Conservation (phyloP, 2,329 filamentous ascomycete genomes). For the Botryotinia globosa region DNA sequence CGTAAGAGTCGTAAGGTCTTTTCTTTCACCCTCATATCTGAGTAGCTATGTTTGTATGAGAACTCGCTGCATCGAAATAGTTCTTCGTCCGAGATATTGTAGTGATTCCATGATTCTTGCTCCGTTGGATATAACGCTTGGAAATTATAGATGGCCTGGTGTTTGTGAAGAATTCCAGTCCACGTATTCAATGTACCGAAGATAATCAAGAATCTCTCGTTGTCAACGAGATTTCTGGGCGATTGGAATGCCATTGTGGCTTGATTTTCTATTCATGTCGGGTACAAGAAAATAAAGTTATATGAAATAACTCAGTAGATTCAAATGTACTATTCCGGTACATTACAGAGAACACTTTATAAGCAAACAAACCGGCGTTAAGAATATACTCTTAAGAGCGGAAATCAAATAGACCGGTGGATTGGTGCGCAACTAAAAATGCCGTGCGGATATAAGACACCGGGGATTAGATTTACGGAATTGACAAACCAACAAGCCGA, state of each 20-base stretch:
- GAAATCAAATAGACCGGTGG: not conserved
- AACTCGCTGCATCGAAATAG: not conserved
- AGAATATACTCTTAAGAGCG: not conserved
- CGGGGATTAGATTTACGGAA: not conserved
- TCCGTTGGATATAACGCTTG: not conserved
- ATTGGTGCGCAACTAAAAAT: not conserved
- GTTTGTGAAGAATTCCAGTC: too few relatives aligned
- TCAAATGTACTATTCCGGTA: not conserved
- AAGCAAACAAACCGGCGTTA: not conserved
- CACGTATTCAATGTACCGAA: too few relatives aligned
- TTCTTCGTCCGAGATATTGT: not conserved
- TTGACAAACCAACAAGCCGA: not conserved
- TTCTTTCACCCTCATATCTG: not conserved
- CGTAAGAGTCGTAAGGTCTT: accelerated
- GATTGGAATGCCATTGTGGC: too few relatives aligned
- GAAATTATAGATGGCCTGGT: not conserved
- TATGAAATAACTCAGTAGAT: not conserved
- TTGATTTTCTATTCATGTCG: not conserved
- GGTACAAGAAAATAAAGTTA: not conserved
- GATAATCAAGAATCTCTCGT: too few relatives aligned
- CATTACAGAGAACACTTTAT: not conserved
- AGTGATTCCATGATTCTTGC: accelerated
- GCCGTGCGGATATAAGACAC: not conserved
- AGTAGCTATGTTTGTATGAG: not conserved
- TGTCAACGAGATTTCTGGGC: not conserved